Conservation (phyloP, 176 grass and related monocot genomes). For the Tillandsia leiboldiana region DNA sequence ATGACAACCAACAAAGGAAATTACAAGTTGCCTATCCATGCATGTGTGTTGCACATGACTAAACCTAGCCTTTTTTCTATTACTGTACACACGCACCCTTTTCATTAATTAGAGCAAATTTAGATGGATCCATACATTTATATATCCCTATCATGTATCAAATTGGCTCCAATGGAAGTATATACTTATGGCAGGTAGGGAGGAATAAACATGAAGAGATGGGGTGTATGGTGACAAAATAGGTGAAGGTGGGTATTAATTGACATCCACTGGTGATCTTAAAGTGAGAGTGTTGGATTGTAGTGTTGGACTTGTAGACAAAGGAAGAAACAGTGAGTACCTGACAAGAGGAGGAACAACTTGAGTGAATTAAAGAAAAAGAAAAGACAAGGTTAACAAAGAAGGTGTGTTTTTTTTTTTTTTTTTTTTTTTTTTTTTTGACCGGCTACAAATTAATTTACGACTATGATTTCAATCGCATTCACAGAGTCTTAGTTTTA, state of each 20-base stretch:
- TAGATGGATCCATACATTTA: no score
- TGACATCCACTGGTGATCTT: not conserved
- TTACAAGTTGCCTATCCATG: constrained; percentile 34
- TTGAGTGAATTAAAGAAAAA: not conserved
- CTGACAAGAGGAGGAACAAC: not conserved
- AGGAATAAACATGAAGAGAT: not conserved
- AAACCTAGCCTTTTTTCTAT: not conserved
- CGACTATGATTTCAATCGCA: no score
- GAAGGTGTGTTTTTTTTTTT: no score
- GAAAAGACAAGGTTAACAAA: not conserved
- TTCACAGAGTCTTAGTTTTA: no score
- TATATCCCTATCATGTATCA: not conserved
- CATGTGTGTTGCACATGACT: constrained; percentile 49
- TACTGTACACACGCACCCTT: not conserved
- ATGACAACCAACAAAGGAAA: constrained; percentile 32
- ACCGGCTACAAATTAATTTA: no score
- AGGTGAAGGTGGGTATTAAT: constrained; percentile 15
- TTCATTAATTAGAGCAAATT: not conserved
- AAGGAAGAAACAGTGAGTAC: not conserved
- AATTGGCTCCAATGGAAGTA: constrained; percentile 28
- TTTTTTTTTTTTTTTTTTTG: no score
- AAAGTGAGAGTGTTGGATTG: not conserved
- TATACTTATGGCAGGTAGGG: constrained; percentile 9
- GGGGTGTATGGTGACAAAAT: constrained; percentile 18
- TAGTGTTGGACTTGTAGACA: not conserved